Conservation (phyloP, 1,284 basidiomycete genomes). For the Puccinia coronata region DNA sequence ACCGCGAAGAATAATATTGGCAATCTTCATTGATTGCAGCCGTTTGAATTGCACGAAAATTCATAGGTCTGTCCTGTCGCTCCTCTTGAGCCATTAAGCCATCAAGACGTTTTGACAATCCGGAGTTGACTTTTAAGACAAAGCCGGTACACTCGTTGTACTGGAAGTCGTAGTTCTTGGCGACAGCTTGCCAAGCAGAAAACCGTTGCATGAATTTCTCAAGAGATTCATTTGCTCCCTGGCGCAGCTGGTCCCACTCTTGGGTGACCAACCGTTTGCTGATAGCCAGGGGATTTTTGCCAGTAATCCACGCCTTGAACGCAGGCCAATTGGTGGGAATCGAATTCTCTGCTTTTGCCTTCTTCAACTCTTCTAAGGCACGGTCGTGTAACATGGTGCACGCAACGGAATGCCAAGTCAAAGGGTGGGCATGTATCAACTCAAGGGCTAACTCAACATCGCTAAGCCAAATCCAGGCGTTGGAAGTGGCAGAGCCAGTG, state of each 20-base stretch:
- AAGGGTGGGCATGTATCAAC: not conserved
- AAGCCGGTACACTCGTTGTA: not conserved
- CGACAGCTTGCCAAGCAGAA: not conserved
- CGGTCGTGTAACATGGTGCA: not conserved
- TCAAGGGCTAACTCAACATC: not conserved
- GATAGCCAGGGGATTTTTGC: not conserved
- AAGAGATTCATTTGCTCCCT: not conserved
- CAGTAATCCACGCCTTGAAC: not conserved
- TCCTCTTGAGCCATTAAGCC: not conserved
- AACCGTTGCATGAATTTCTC: not conserved
- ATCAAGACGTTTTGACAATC: not conserved
- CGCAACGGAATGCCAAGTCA: not conserved
- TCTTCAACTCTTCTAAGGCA: not conserved
- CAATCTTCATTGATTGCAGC: not conserved
- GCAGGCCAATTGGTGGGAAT: not conserved
- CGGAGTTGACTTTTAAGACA: not conserved
- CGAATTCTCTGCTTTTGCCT: not conserved
- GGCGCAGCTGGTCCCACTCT: not conserved
- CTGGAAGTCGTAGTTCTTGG: conserved; percentile 14
- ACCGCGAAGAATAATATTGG: not conserved
- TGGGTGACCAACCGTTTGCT: not conserved
- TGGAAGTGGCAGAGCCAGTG: not conserved
- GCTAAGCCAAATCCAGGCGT: not conserved
- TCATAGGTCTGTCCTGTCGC: not conserved
- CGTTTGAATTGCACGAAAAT: not conserved